Evolutionary conservation across 441 rosid genomes (phyloP), one percentile per base, ranked within the genome.

Genomic region (Populus hybrid): DNA sequence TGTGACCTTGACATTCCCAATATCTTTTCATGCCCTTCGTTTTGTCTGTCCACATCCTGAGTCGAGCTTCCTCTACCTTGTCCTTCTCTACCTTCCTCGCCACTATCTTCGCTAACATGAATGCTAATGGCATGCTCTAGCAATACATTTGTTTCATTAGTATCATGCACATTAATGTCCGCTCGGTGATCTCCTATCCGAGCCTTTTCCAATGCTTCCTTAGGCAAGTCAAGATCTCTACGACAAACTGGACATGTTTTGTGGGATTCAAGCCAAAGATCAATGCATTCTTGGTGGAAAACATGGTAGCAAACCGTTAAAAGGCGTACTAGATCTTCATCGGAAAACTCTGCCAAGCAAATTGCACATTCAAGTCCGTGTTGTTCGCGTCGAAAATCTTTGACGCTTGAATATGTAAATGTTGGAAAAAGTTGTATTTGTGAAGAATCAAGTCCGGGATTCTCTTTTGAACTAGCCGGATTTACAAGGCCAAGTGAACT

Each of bases 171-270:
- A 20, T 56, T 56, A 56, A 56, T 56, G 63, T 20, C 63, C 23
- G 10, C 23, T 56, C 63, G n/a, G 63, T 56, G 63, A 20, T 56
- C 63, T 56, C 63, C 21, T 2, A 20, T 56, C 63, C 63, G 92
- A 11, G 81, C 79, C 56, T 83, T 89, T 26, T 85, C 86, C 56
- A 87, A 18, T 8, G 80, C 68, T 68, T 80, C 83, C n/a, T 70
- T 84, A 9, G 88, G 87, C 61, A 88, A 81, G 71, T 91, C 95
- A 2, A 95, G 86, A 31, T 90, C 86, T 18, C 86, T 81, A 1
- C 98, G 96, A 81, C 99, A 95, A 63, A 95, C 94, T 0, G 97
- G 99, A 12, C 99, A 95, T 1, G 97, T 90, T 77, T 89, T 92
- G 82, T 92, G 89, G 3, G 91, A 86, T 2, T 78, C 82, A 18